Evolutionary conservation across 257 asterid genomes (phyloP).

Genomic region (Solanum gracilifrons): DNA sequence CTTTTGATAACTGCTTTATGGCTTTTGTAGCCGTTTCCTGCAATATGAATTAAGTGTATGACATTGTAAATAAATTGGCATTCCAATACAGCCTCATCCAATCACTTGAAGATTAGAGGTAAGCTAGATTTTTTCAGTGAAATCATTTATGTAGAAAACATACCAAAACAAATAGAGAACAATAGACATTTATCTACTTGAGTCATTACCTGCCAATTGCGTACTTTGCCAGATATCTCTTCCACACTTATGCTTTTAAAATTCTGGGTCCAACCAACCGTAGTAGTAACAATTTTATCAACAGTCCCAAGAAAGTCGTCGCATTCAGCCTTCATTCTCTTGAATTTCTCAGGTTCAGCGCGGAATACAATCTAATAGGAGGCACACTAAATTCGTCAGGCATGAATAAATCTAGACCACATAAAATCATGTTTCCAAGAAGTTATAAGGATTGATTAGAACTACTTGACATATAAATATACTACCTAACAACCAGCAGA

Average conservation of each 20-base stretch:
- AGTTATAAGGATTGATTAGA: neutral
- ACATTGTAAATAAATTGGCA: neutral
- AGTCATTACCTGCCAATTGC: conserved; percentile 71
- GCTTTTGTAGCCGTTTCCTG: conserved; percentile 55
- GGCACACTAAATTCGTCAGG: neutral
- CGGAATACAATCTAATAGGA: conserved; percentile 42
- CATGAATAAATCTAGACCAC: neutral
- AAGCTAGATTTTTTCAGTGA: neutral
- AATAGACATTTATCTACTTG: neutral
- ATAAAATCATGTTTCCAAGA: neutral
- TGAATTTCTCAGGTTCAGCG: conserved; percentile 50
- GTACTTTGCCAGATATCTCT: conserved; percentile 30
- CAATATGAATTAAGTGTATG: conserved; percentile 1
- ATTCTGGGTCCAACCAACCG: conserved; percentile 31
- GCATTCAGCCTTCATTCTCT: conserved; percentile 44
- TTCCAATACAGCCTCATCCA: neutral
- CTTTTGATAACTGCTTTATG: conserved; percentile 52
- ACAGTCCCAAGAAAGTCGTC: conserved; percentile 42
- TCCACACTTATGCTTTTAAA: conserved; percentile 17
- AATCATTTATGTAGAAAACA: neutral
- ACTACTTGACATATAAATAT: neutral
- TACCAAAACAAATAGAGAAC: neutral
- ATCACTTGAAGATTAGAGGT: neutral
- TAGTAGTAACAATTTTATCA: conserved; percentile 19
- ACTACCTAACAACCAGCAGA: neutral